Evolutionary conservation across 2,329 filamentous ascomycete genomes (phyloP).

Genomic region (Ophiostoma perfectum): DNA sequence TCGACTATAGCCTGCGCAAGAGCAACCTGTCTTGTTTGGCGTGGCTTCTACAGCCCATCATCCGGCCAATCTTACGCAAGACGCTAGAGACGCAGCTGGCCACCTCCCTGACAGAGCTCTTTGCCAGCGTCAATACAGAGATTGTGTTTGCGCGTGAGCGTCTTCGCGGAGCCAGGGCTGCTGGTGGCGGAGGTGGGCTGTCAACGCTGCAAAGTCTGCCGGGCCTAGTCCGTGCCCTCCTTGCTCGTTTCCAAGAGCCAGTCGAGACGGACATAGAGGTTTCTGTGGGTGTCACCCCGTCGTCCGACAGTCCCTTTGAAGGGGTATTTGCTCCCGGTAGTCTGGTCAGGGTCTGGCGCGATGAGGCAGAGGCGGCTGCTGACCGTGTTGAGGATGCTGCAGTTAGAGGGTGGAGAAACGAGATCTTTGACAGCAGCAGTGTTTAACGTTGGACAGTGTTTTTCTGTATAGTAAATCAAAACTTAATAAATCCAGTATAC

Average conservation of each 20-base stretch:
- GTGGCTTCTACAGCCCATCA: constrained; percentile 77
- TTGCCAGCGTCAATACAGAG: constrained; percentile 75
- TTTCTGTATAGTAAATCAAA: neutral
- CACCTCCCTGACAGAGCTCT: constrained; percentile 60
- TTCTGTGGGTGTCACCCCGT: neutral
- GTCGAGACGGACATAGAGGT: constrained; percentile 31
- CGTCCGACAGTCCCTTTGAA: constrained; percentile 54
- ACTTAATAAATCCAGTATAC: neutral
- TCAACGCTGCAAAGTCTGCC: constrained; percentile 39
- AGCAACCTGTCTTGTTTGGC: constrained; percentile 72
- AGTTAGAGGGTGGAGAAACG: constrained; percentile 67
- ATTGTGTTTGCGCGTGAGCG: constrained; percentile 81
- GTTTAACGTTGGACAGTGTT: neutral
- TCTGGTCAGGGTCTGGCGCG: constrained; percentile 82
- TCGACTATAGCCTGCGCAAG: constrained; percentile 68
- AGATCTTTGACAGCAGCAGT: constrained; percentile 55
- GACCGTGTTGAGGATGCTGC: constrained; percentile 58
- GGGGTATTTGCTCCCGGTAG: constrained; percentile 85
- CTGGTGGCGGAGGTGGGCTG: constrained; percentile 54
- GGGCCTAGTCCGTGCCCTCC: constrained; percentile 76
- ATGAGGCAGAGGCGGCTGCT: constrained; percentile 63
- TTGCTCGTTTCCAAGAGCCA: constrained; percentile 58
- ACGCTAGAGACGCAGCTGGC: constrained; percentile 75
- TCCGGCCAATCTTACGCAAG: constrained; percentile 64
- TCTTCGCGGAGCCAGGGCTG: constrained; percentile 76